Evolutionary conservation across 805 yeast species (phyloP), one percentile per base, ranked within the genome.

Genomic region (Lipomyces anomalus): DNA sequence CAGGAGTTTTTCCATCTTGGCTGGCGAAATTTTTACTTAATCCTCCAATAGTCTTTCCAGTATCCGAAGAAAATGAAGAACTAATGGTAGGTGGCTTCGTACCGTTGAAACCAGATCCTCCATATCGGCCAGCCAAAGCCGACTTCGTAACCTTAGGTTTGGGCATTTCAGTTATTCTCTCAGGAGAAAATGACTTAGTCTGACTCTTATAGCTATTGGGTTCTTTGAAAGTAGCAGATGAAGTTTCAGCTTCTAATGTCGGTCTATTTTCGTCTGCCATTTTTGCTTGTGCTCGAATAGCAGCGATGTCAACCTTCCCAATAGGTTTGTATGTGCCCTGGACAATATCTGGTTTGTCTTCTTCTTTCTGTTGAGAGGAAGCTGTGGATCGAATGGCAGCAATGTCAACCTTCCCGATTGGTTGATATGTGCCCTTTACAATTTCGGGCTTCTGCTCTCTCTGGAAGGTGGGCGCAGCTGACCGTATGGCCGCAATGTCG

Each of bases 1-100:
- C 96, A 21, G 97, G 96, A 5, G 95, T 84, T 65, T 86, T 84
- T 50, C 95, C 96, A 50, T 73, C 76, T 50, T 75, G 75, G 43
- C 81, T 68, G 51, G 76, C 92, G 62, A 76, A 82, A 57, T 66
- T 66, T 61, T 78, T 72, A 23, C 77, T 72, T 40, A 79, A 67
- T 33, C 86, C 90, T 3, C 53, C 50, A 9, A 47, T 16, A 17
- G 43, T 42, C 26, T 43, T 44, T 9, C 45, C 73, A 3, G 73
- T 65, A 48, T 74, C 72, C 4, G 47, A 16, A 3, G 63, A 64
- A n/a, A 53, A 43, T 3, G 59, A 42, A 3, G 65, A 61, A 22
- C 71, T 71, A 20, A 67, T 66, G 42, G 67, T 73, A 17, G 58
- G 35, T 16, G 69, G 58, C 36, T 56, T 58, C 11, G 62, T 67